Base-by-base conservation (phyloP, 2,329 filamentous ascomycete genomes). In the Trichoderma polysporum region DNA sequence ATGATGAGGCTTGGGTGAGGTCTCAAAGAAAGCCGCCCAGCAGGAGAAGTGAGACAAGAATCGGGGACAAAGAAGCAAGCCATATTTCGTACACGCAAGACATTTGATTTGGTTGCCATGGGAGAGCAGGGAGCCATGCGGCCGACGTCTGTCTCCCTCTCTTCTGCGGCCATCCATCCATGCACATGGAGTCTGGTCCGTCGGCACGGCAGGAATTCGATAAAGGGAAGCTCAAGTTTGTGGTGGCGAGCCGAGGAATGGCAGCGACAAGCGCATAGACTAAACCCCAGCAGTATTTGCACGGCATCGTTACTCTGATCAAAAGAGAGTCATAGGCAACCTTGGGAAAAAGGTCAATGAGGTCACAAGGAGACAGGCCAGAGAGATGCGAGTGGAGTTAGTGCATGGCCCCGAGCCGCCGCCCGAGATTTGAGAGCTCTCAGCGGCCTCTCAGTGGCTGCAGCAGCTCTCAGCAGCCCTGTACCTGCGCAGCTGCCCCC, bases 401-500 rank as follows among this genome's bases (percentile, higher is more conserved):
- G n/a, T n/a, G n/a, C n/a, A n/a, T n/a, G n/a, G n/a, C n/a, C n/a
- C n/a, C n/a, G n/a, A n/a, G n/a, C n/a, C n/a, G n/a, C n/a, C n/a
- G n/a, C n/a, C n/a, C n/a, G n/a, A n/a, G n/a, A n/a, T n/a, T 13
- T 12, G 13, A 39, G 33, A 25, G 59, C 10, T 33, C n/a, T 25
- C 39, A 59, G 56, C n/a, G 37, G 57, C 29, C 45, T n/a, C 13
- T 10, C 57, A 49, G 39, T 22, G 29, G n/a, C 33, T 27, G n/a
- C 12, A 19, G 31, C 25, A 22, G 45, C 58, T 31, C n/a, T 9
- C 13, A 41, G 60, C 39, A n/a, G 49, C 47, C 60, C 60, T 47
- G 60, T 64, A 54, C 60, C 60, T 64, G 60, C 60, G 60, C 60
- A 31, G n/a, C 60, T 19, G 12, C 15, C 49, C 60, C 49, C 60